Evolutionary conservation across 208 protist species (phyloP).

Genomic region (Trypanosoma conorhini): DNA sequence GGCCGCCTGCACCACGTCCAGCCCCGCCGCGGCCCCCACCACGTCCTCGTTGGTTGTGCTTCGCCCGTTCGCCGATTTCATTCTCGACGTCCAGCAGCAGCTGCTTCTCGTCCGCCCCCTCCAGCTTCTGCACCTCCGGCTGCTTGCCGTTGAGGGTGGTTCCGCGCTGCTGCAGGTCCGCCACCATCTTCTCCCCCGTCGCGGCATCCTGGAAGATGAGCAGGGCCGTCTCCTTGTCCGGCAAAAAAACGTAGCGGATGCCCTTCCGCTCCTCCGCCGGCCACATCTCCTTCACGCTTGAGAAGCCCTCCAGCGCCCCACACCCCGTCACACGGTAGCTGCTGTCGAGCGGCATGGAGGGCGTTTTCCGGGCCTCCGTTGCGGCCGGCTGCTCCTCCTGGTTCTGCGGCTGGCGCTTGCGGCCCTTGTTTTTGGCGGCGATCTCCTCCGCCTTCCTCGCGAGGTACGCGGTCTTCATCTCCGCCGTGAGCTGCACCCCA

Average conservation of each 20-base stretch:
- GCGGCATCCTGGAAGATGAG: slow-evolving; percentile 86
- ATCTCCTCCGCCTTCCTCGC: slow-evolving; percentile 71
- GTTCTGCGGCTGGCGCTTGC: slow-evolving; percentile 15
- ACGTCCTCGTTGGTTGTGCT: slow-evolving; percentile 33
- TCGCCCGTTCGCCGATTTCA: slow-evolving; percentile 79
- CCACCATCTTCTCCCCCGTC: slow-evolving; percentile 76
- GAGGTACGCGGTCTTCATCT: slow-evolving; percentile 85
- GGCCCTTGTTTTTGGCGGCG: slow-evolving; percentile 55
- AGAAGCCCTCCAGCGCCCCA: slow-evolving; percentile 69
- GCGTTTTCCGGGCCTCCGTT: slow-evolving; percentile 38
- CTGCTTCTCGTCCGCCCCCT: slow-evolving; percentile 61
- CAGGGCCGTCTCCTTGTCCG: slow-evolving; percentile 58
- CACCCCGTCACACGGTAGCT: slow-evolving; percentile 76
- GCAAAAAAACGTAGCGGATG: slow-evolving; percentile 85
- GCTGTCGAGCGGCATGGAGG: slow-evolving; percentile 77
- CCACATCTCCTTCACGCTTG: slow-evolving; percentile 82
- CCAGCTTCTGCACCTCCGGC: slow-evolving; percentile 67
- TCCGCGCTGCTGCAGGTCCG: slow-evolving; percentile 58
- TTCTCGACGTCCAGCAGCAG: slow-evolving; percentile 77
- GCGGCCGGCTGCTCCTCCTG: background rate
- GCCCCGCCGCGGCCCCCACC: no score
- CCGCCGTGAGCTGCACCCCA: slow-evolving; percentile 64
- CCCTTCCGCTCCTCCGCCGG: slow-evolving; percentile 82
- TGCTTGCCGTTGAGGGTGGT: slow-evolving; percentile 81
- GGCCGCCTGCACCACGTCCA: slow-evolving; percentile 31